These are phyloP conservation scores for Aspergillus heteromorphus DNA, from an alignment of 495 filamentous ascomycete species.

Conservation along the genomic window DNA sequence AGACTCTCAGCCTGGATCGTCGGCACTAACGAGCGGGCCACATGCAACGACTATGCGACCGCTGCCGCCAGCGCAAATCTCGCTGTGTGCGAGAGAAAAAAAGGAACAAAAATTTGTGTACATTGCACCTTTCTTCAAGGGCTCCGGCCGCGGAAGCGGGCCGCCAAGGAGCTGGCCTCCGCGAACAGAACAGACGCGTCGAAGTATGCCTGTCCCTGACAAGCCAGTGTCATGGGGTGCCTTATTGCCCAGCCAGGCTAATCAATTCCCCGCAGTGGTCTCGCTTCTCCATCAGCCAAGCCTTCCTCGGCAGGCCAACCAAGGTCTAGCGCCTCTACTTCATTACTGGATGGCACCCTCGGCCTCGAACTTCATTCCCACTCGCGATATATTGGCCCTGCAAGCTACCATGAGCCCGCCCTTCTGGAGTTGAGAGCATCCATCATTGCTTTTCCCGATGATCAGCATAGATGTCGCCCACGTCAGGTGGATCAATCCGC, in stretches of 20 bases:
- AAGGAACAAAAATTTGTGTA: conserved; percentile 15
- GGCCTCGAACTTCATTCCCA: conserved; percentile 21
- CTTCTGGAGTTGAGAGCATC: conserved; percentile 11
- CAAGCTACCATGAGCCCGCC: conserved; percentile 18
- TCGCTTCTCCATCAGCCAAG: neutral
- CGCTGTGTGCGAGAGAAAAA: conserved; percentile 15
- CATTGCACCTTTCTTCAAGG: conserved; percentile 18
- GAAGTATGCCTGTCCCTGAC: neutral
- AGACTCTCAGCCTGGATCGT: too few relatives aligned
- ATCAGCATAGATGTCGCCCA: conserved; percentile 10
- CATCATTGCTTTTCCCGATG: neutral
- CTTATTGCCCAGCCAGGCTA: neutral
- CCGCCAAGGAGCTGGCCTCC: neutral
- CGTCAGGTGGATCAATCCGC: conserved; percentile 16
- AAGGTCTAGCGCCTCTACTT: conserved; percentile 1
- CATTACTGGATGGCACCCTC: conserved; percentile 13
- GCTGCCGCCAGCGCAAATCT: conserved; percentile 15
- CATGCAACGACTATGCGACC: conserved; percentile 14
- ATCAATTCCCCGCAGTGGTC: neutral
- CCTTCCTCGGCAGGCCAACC: neutral
- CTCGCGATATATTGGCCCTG: conserved; percentile 19
- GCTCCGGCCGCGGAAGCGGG: conserved; percentile 7
- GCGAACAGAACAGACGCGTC: neutral
- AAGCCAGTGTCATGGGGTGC: neutral
- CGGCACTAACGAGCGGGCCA: too few relatives aligned